These are phyloP conservation scores for Pachyrhizus erosus DNA, from an alignment of 306 rosid species.

Conservation along the genomic window DNA sequence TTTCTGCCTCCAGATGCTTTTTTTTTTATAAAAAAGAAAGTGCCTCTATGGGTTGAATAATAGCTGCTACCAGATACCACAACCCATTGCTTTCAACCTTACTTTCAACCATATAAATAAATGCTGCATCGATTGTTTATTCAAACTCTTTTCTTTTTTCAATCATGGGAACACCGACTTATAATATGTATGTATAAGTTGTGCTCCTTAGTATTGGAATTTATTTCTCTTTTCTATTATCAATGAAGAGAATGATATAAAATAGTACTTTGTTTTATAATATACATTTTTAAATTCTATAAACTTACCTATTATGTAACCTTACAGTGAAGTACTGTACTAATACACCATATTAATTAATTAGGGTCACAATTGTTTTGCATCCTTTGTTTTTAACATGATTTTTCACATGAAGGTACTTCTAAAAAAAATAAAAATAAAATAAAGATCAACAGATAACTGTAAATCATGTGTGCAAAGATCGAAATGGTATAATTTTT, in stretches of 20 bases:
- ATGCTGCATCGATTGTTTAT: not conserved
- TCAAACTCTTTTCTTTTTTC: not conserved
- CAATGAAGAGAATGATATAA: not conserved
- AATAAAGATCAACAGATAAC: too few species aligned
- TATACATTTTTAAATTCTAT: not conserved
- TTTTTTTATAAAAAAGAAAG: not conserved
- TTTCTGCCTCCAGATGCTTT: not conserved
- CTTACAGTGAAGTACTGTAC: not conserved
- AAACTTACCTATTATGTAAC: not conserved
- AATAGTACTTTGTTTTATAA: not conserved
- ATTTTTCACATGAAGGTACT: not conserved
- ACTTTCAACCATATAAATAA: not conserved
- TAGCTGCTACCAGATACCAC: not conserved
- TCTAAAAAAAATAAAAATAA: not conserved
- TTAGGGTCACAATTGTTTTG: not conserved
- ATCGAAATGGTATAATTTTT: not conserved
- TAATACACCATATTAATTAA: not conserved
- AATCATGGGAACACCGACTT: not conserved
- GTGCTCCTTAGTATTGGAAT: too few species aligned
- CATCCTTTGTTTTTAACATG: not conserved
- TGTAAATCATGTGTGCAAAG: not conserved
- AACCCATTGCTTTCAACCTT: not conserved
- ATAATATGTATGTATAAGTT: not conserved
- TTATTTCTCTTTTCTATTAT: not conserved
- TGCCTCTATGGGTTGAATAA: not conserved